Evolutionary conservation across 2,329 filamentous ascomycete species (phyloP).

Genomic region (Akanthomyces muscarius): DNA sequence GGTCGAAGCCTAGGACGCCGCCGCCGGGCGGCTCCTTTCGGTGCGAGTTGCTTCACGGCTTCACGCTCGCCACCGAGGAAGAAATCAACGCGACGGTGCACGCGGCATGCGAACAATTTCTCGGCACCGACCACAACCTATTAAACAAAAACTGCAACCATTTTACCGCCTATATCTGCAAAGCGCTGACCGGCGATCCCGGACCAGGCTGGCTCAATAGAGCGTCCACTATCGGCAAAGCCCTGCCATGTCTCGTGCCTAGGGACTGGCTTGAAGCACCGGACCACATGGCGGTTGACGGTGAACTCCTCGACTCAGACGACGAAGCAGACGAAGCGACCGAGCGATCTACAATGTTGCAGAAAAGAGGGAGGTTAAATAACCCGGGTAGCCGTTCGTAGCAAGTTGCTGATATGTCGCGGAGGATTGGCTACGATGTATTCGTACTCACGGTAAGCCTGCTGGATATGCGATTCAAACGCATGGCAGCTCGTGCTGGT

Average conservation of each 20-base stretch:
- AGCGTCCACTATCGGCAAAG: constrained; percentile 77
- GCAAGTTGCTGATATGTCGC: background rate
- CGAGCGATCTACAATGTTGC: constrained; percentile 46
- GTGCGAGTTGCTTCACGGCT: constrained; percentile 72
- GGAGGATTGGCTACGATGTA: background rate
- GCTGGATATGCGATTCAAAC: background rate
- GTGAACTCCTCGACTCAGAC: constrained; percentile 59
- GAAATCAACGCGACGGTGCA: constrained; percentile 71
- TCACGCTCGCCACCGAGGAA: constrained; percentile 62
- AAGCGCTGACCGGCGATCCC: constrained; percentile 64
- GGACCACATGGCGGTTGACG: constrained; percentile 69
- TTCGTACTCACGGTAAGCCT: background rate
- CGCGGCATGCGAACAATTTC: constrained; percentile 66
- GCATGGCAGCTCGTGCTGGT: background rate
- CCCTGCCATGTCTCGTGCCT: constrained; percentile 77
- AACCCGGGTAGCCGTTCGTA: background rate
- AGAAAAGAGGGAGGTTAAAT: constrained; percentile 26
- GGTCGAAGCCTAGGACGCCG: constrained; percentile 67
- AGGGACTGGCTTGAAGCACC: constrained; percentile 77
- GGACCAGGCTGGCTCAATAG: constrained; percentile 77
- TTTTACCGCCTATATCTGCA: constrained; percentile 74
- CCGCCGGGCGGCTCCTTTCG: constrained; percentile 76
- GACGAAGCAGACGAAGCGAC: constrained; percentile 42
- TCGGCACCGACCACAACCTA: constrained; percentile 74
- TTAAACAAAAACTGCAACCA: constrained; percentile 86